phyloP scores from a whole-genome alignment of 306 rosid species.

The Heteromeles arbutifolia region DNA sequence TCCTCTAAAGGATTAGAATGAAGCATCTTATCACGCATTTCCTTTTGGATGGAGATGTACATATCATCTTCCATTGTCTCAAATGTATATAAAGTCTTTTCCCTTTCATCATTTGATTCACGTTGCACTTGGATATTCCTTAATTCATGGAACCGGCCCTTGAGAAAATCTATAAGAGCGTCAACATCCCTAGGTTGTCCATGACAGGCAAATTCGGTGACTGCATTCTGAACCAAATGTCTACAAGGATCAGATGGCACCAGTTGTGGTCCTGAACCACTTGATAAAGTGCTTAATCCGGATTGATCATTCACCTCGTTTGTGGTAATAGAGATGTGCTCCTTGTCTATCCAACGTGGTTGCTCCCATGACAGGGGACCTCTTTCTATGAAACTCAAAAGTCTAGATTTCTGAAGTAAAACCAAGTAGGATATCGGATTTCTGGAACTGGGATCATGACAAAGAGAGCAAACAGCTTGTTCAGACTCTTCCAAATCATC shows the following conservation, averaged over 20 bases:
- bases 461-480: constrained; percentile 81
- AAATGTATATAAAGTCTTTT: constrained; percentile 25
- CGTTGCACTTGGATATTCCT: constrained; percentile 43
- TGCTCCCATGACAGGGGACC: constrained; percentile 74
- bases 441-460: constrained; percentile 74
- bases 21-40: constrained; percentile 29
- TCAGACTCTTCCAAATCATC: constrained; percentile 47
- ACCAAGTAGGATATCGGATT: constrained; percentile 65
- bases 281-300: constrained; percentile 27
- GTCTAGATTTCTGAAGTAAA: constrained; percentile 94
- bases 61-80: constrained; percentile 69
- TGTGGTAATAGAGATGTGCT: constrained; percentile 25
- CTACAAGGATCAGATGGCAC: constrained; percentile 38
- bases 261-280: constrained; percentile 28
- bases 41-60: constrained; percentile 45
- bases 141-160: constrained; percentile 49
- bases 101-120: constrained; percentile 32
- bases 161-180: constrained; percentile 39
- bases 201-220: constrained; percentile 37
- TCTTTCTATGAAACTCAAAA: constrained; percentile 66
- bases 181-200: constrained; percentile 58
- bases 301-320: constrained; percentile 35
- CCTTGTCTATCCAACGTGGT: constrained; percentile 40
- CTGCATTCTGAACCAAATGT: constrained; percentile 50
- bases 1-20: constrained; percentile 29